Evolutionary conservation across 2,329 filamentous ascomycete genomes (phyloP), one percentile per base, ranked within the genome.

Genomic region (Raffaelea deltoideospora): DNA sequence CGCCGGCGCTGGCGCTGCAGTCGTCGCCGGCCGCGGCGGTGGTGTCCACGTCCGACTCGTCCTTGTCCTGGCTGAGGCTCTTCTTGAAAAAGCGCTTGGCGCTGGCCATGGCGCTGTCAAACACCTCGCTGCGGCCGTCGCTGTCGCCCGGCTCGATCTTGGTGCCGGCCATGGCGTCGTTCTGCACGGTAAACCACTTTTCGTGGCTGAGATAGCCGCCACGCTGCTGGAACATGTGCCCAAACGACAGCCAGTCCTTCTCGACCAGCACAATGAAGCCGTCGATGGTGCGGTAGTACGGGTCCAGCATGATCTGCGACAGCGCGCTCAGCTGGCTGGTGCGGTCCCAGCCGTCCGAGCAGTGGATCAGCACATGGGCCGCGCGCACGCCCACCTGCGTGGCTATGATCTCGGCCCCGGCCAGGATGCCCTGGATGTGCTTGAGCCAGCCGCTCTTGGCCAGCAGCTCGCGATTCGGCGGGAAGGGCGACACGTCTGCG

Each of bases 221-320:
- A n/a, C 90, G 77, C 49, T 94, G 76, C 37, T 86, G 76, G 58
- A 98, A 98, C 79, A 94, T 95, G 57, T 98, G 88, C 2, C 90
- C 90, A 59, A 95, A 98, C 0, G 88, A 90, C 11, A 98, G 61
- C 84, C 90, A 98, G 52, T 98, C 90, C 55, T 98, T 98, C 57
- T 98, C 90, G 3, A 98, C 71, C 7, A 98, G 63, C 3, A 93
- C 77, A 47, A 96, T 87, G 55, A 96, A 98, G 1, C 90, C 90
- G 47, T 95, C 81, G 34, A 98, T 64, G 0, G 90, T 96, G 35
- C 90, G 76, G 55, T 86, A 98, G 56, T 93, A 95, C 1, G 90
- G 90, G 51, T 98, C 90, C 9, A 98, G 69, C 64, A 94, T 88
- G 28, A 98, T 69, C 58, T 98, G 87, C 38, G 86, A 79, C 39